A percentile compares a stretch with the other conserved stretches of the same genome.
Conservation (phyloP, 306 rosid genomes). For the Fragaria ananassa region DNA sequence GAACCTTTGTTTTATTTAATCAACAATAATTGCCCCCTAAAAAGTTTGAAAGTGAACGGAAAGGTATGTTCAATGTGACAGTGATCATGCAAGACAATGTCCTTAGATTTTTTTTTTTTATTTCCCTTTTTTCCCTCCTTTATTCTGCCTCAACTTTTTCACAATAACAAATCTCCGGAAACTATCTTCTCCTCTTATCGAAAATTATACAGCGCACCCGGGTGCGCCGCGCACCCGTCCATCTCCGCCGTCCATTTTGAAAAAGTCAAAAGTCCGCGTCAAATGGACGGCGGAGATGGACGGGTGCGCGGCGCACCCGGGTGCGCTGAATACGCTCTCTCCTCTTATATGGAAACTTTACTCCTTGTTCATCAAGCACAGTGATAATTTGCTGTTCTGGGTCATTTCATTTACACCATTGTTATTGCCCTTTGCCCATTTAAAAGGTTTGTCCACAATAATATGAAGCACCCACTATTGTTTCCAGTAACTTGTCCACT, state of each 20-base stretch:
- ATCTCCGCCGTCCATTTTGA: too few species aligned
- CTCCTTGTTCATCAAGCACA: not conserved
- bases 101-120: not conserved
- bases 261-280: too few species aligned
- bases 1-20: conserved; percentile 2
- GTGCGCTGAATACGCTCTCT: too few species aligned
- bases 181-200: not conserved
- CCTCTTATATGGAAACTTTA: not conserved
- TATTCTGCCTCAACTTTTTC: conserved; percentile 5
- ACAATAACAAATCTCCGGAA: not conserved
- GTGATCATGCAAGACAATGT: conserved; percentile 23
- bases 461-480: not conserved
- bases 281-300: too few species aligned
- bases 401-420: not conserved
- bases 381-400: not conserved
- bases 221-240: too few species aligned
- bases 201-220: too few species aligned
- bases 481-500: not conserved
- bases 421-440: not conserved
- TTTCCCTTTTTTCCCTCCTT: not conserved
- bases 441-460: not conserved
- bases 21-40: conserved; percentile 8
- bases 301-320: too few species aligned
- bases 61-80: conserved; percentile 14
- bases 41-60: conserved; percentile 23